phyloP scores from a whole-genome alignment of 768 basidiomycete species.

The Mycena vitilis region DNA sequence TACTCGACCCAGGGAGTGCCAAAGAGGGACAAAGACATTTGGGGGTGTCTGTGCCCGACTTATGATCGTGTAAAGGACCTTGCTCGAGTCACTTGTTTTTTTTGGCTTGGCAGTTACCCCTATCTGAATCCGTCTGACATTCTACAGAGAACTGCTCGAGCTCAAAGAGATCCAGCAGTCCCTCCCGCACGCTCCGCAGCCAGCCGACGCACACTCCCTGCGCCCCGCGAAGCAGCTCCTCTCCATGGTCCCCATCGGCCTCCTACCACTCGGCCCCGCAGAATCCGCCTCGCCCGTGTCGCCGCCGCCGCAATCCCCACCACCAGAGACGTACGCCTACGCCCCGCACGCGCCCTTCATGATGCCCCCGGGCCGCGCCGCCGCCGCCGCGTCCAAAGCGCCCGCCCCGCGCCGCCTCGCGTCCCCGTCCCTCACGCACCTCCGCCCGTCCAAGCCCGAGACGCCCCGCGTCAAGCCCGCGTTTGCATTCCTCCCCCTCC shows the following conservation, averaged over 20 bases:
- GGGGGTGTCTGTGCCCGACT: too few species aligned
- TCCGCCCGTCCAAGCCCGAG: conserved; percentile 27
- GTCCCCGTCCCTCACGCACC: conserved; percentile 30
- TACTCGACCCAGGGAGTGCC: too few species aligned
- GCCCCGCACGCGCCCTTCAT: conserved; percentile 23
- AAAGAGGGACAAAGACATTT: too few species aligned
- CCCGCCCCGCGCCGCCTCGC: conserved; percentile 23
- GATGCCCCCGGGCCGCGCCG: conserved; percentile 36
- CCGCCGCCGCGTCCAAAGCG: not conserved
- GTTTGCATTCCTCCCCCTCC: conserved; percentile 34
- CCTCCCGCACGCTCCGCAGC: conserved; percentile 68
- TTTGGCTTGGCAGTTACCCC: not conserved
- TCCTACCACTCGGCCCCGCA: conserved; percentile 64
- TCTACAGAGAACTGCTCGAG: conserved; percentile 69
- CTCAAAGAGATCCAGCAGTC: conserved; percentile 77
- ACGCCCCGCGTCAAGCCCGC: conserved; percentile 16
- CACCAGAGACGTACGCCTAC: not conserved
- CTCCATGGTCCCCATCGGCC: conserved; percentile 69
- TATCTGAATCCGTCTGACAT: conserved; percentile 2
- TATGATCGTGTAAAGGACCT: too few species aligned
- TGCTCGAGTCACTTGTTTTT: too few species aligned
- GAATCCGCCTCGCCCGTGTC: conserved; percentile 13
- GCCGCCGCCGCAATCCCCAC: conserved; percentile 3
- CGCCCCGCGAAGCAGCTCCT: conserved; percentile 56
- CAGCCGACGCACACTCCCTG: conserved; percentile 46